Evolutionary conservation across 495 filamentous ascomycete species (phyloP).

Genomic region (Aspergillus baeticus): DNA sequence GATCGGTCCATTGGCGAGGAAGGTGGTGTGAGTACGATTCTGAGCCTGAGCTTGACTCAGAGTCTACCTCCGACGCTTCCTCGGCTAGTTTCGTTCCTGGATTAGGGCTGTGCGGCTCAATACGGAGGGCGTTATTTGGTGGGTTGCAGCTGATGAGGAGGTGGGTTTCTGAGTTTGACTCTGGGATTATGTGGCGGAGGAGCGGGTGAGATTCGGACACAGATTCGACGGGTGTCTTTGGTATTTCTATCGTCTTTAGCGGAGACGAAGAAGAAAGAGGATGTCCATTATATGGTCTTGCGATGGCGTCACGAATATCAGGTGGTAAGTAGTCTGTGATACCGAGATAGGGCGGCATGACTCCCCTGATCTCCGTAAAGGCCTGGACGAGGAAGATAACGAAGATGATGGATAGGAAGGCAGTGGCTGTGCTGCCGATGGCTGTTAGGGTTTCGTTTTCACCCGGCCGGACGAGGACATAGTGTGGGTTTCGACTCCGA

Average conservation of each 20-base stretch:
- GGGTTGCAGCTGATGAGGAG: conserved; percentile 10
- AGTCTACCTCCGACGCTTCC: background rate
- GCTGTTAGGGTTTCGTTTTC: conserved; percentile 48
- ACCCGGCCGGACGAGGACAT: conserved; percentile 62
- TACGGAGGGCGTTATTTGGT: conserved; percentile 5
- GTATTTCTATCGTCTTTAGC: background rate
- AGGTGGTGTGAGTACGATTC: background rate
- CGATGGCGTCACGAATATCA: conserved; percentile 28
- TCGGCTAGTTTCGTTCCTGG: background rate
- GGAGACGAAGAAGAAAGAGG: conserved; percentile 1
- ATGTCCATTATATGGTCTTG: conserved; percentile 13
- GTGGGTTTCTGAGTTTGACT: conserved; percentile 8
- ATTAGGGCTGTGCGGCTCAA: conserved; percentile 8
- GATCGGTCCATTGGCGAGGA: conserved; percentile 64
- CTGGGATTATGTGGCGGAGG: conserved; percentile 6
- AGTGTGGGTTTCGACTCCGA: conserved; percentile 55
- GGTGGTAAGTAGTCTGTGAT: conserved; percentile 45
- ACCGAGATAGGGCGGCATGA: conserved; percentile 56
- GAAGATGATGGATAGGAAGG: conserved; percentile 53
- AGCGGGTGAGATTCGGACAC: background rate
- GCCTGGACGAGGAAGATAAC: conserved; percentile 62
- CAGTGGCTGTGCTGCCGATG: conserved; percentile 45
- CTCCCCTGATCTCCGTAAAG: conserved; percentile 65
- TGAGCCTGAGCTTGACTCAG: background rate
- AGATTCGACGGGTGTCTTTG: background rate